Evolutionary conservation across 2,329 filamentous ascomycete genomes (phyloP).

Genomic region (Xylaria arbuscula): DNA sequence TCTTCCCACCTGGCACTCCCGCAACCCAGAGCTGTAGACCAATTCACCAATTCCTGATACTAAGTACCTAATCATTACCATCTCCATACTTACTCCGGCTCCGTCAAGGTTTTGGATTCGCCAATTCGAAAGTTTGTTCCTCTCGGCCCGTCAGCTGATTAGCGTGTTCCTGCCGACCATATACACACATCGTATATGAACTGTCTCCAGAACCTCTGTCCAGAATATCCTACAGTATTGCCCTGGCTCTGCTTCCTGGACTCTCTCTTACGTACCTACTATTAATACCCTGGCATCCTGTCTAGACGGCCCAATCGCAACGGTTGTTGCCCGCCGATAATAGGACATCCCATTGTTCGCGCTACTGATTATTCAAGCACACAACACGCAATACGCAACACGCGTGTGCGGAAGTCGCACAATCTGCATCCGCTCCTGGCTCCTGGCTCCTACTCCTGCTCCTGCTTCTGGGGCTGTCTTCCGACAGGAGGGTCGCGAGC

Average conservation of each 20-base stretch:
- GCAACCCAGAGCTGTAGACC: not conserved
- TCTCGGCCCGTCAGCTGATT: constrained; percentile 19
- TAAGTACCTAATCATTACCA: constrained; percentile 16
- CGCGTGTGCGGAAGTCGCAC: constrained; percentile 6
- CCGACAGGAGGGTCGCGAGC: constrained; percentile 26
- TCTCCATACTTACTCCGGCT: not conserved
- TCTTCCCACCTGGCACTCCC: not conserved
- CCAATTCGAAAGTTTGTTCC: constrained; percentile 3
- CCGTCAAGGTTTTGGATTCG: not conserved
- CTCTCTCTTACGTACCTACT: constrained; percentile 9
- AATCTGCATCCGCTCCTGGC: constrained; percentile 15
- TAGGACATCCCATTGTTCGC: constrained; percentile 16
- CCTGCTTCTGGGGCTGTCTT: constrained; percentile 11
- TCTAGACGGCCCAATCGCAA: constrained; percentile 14
- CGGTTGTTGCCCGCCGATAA: constrained; percentile 3
- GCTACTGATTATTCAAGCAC: constrained; percentile 14
- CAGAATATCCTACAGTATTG: not conserved
- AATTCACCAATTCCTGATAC: not conserved
- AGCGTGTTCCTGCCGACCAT: not conserved
- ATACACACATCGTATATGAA: not conserved
- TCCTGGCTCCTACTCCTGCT: not conserved
- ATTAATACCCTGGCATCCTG: constrained; percentile 7
- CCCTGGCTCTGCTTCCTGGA: constrained; percentile 7
- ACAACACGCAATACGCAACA: not conserved
- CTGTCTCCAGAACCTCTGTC: not conserved